phyloP scores from a whole-genome alignment of 139 green algal species.

The Picochlorum sp. region DNA sequence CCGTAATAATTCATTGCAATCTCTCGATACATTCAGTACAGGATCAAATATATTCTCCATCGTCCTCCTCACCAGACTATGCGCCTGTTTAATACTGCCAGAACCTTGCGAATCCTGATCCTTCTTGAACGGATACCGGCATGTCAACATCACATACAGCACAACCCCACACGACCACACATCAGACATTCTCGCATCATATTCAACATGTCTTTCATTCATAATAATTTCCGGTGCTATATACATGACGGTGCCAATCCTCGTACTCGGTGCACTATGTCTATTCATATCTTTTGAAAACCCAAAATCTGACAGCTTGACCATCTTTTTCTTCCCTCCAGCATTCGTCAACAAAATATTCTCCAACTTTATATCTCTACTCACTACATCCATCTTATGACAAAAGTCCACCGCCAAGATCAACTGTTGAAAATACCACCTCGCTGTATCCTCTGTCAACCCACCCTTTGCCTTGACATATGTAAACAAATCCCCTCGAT shows the following conservation, averaged over 20 bases:
- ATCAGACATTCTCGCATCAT: slow-evolving; percentile 81
- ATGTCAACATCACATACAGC: slow-evolving; percentile 91
- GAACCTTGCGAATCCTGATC: slow-evolving; percentile 39
- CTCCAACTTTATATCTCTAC: slow-evolving; percentile 29
- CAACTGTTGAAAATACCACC: slow-evolving; percentile 99
- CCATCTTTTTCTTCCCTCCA: background rate
- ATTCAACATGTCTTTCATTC: slow-evolving; percentile 60
- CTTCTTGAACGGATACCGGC: slow-evolving; percentile 90
- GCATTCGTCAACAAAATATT: slow-evolving; percentile 6
- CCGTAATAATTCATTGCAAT: slow-evolving; percentile 1
- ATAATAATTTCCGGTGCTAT: slow-evolving; percentile 91
- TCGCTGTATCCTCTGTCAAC: slow-evolving; percentile 84
- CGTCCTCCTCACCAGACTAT: background rate
- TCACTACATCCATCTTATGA: slow-evolving; percentile 14
- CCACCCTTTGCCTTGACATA: slow-evolving; percentile 72
- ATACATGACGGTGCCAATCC: slow-evolving; percentile 68
- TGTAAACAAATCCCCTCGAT: slow-evolving; percentile 50
- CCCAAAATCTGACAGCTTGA: slow-evolving; percentile 39
- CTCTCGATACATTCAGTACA: background rate
- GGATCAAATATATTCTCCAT: background rate
- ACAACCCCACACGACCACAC: slow-evolving; percentile 96
- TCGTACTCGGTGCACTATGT: slow-evolving; percentile 8
- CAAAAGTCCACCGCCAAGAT: slow-evolving; percentile 87
- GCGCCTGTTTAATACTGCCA: background rate
- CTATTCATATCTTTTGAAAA: slow-evolving; percentile 14